phyloP scores from a whole-genome alignment of 2,329 filamentous ascomycete genomes.

The Setomelanomma holmii region DNA sequence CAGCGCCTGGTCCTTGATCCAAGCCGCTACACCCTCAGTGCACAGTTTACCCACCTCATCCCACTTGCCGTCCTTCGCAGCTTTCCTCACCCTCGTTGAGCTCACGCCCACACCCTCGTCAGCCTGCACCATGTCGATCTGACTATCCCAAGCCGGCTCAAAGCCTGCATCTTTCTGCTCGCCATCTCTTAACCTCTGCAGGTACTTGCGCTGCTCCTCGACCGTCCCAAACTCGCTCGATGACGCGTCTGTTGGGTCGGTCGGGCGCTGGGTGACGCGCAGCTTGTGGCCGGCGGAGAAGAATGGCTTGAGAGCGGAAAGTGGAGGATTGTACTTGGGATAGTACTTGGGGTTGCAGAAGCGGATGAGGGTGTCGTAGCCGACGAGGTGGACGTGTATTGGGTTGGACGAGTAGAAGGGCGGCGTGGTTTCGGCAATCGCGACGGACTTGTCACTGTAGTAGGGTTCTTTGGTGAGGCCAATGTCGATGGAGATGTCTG shows the following conservation, averaged over 20 bases:
- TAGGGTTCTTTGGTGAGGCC: slow-evolving; percentile 75
- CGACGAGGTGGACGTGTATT: slow-evolving; percentile 71
- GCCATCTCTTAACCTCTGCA: slow-evolving; percentile 58
- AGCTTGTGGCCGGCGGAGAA: slow-evolving; percentile 66
- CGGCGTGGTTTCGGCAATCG: slow-evolving; percentile 57
- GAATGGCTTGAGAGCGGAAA: slow-evolving; percentile 66
- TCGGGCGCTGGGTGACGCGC: slow-evolving; percentile 68
- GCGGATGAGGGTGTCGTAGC: slow-evolving; percentile 78
- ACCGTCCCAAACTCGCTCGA: slow-evolving; percentile 66
- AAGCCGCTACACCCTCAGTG: slow-evolving; percentile 62
- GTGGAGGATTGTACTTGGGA: slow-evolving; percentile 53
- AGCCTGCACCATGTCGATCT: slow-evolving; percentile 67
- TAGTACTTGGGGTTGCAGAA: slow-evolving; percentile 79
- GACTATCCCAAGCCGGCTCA: slow-evolving; percentile 63
- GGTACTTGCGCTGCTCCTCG: slow-evolving; percentile 62
- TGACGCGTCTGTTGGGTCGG: slow-evolving; percentile 42
- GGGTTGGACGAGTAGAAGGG: slow-evolving; percentile 47
- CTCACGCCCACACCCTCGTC: slow-evolving; percentile 58
- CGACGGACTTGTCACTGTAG: slow-evolving; percentile 74
- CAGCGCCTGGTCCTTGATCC: slow-evolving; percentile 64
- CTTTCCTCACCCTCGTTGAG: slow-evolving; percentile 68
- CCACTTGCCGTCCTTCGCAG: slow-evolving; percentile 59
- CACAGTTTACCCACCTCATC: slow-evolving; percentile 62
- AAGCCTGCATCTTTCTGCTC: slow-evolving; percentile 63
- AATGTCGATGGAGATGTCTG: slow-evolving; percentile 62